These are phyloP conservation scores for Wickerhamiella slavikovae DNA, from an alignment of 805 yeast species.

Conservation along the genomic window DNA sequence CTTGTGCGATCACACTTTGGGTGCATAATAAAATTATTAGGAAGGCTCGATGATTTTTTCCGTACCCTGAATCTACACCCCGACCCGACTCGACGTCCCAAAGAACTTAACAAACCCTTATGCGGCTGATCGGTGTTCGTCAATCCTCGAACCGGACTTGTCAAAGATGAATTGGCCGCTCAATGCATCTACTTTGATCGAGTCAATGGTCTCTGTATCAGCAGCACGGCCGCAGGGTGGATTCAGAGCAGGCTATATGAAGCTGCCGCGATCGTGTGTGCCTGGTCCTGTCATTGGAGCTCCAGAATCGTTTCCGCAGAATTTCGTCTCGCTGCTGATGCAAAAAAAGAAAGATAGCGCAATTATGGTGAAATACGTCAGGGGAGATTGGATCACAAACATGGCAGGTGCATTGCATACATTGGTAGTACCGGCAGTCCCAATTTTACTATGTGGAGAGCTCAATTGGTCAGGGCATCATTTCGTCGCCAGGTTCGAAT, in stretches of 20 bases:
- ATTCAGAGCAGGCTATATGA: background rate
- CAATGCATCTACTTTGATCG: no score
- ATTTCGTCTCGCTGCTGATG: conserved; percentile 5
- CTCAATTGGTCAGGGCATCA: conserved; percentile 3
- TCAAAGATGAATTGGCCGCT: no score
- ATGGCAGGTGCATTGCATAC: conserved; percentile 8
- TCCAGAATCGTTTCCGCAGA: conserved; percentile 2
- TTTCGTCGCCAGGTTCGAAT: conserved; percentile 2
- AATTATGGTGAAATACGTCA: conserved; percentile 4
- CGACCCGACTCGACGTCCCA: no score
- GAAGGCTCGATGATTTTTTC: no score
- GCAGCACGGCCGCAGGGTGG: background rate
- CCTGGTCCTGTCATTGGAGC: conserved; percentile 4
- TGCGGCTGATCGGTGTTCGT: no score
- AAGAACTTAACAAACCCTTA: no score
- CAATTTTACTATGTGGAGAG: conserved; percentile 6
- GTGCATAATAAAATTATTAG: no score
- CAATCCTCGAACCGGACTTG: no score
- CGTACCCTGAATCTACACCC: no score
- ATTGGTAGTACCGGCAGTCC: conserved; percentile 8
- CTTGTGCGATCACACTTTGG: no score
- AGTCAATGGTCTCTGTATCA: no score
- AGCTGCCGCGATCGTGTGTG: background rate
- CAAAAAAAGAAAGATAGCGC: conserved; percentile 4
- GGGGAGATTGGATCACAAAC: conserved; percentile 6